These are phyloP conservation scores for Amanita pseudoporphyria DNA, from an alignment of 768 basidiomycete species.

Conservation along the genomic window DNA sequence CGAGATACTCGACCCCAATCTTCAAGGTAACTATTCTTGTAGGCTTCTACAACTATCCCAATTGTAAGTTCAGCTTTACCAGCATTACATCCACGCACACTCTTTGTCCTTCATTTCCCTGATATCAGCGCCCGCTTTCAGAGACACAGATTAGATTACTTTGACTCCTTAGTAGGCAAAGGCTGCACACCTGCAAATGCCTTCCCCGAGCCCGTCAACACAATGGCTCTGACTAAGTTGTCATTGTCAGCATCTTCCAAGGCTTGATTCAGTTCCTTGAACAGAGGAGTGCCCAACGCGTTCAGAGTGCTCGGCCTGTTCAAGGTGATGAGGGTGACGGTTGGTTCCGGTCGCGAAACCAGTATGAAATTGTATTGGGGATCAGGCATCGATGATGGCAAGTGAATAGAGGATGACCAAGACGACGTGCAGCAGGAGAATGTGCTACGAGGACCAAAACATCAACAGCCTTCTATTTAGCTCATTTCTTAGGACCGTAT, in stretches of 20 bases:
- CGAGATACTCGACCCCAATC: conserved; percentile 69
- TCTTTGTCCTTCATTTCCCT: conserved; percentile 98
- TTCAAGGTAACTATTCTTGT: conserved; percentile 76
- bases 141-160: neutral
- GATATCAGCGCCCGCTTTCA: conserved; percentile 89
- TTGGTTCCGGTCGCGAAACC: conserved; percentile 55
- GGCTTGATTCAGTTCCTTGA: conserved; percentile 75
- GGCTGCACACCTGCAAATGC: conserved; percentile 81
- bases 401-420: conserved; percentile 13
- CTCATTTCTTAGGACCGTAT: no score
- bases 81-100: conserved; percentile 40
- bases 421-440: conserved; percentile 4
- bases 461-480: no score
- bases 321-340: conserved; percentile 72
- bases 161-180: neutral
- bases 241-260: conserved; percentile 65
- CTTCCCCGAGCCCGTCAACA: conserved; percentile 85
- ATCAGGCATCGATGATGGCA: conserved; percentile 41
- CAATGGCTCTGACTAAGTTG: conserved; percentile 67
- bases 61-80: neutral
- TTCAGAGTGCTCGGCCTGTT: conserved; percentile 89
- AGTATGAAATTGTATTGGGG: conserved; percentile 55
- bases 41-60: conserved; percentile 66
- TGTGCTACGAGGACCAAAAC: no score
- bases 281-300: conserved; percentile 74